A percentile compares a stretch with the other conserved stretches of the same genome.
Conservation (phyloP, 2,329 filamentous ascomycete species). For the Trichoderma koningiopsis region DNA sequence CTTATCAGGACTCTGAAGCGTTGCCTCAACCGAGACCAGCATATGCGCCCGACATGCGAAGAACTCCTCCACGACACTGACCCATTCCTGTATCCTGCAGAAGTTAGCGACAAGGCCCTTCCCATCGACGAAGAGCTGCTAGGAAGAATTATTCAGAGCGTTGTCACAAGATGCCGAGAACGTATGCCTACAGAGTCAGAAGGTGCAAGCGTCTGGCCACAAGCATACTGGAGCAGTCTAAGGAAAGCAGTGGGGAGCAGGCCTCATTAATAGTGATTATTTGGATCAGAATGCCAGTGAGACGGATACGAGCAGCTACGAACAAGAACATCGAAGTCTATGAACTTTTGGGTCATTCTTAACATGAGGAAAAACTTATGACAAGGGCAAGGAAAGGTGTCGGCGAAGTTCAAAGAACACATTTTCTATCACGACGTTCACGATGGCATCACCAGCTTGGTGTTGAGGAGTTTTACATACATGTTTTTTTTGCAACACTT, state of each 20-base stretch:
- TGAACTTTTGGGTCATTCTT: neutral
- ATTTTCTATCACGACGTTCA: conserved; percentile 31
- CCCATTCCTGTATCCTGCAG: conserved; percentile 64
- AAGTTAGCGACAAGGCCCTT: conserved; percentile 56
- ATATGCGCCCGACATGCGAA: conserved; percentile 64
- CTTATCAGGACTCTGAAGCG: conserved; percentile 63
- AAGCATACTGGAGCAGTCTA: conserved; percentile 63
- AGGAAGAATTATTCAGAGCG: conserved; percentile 63
- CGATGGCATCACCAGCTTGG: conserved; percentile 36
- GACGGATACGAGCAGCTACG: neutral
- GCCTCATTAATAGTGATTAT: conserved; percentile 29
- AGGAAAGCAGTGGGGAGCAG: conserved; percentile 50
- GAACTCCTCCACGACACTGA: conserved; percentile 62
- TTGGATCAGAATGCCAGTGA: neutral
- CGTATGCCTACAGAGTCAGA: conserved; percentile 62
- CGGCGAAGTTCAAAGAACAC: conserved; percentile 16
- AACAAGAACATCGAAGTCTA: neutral
- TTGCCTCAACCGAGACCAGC: conserved; percentile 64
- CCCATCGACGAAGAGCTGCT: conserved; percentile 66
- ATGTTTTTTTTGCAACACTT: conserved; percentile 34
- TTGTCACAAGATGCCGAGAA: conserved; percentile 60
- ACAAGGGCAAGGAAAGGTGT: conserved; percentile 14
- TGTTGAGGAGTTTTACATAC: conserved; percentile 35
- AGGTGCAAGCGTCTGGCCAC: conserved; percentile 57
- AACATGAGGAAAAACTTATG: conserved; percentile 13